A percentile compares a stretch with the other conserved stretches of the same genome.
Conservation (phyloP, 1,139 yeast species). For the Geotrichum phurueaensis region DNA sequence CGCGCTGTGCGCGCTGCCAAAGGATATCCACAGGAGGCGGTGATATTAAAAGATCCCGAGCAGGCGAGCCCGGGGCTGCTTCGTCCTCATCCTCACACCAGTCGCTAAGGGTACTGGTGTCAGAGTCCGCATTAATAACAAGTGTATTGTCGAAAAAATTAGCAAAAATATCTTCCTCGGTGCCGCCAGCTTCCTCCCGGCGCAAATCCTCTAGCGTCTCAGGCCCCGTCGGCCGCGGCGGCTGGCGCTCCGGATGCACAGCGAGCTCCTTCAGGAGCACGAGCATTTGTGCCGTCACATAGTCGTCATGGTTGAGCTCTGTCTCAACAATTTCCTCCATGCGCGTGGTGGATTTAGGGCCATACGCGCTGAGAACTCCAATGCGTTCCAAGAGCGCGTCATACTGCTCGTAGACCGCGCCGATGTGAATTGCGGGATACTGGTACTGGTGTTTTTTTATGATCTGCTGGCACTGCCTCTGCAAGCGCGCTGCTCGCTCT, state of each 20-base stretch:
- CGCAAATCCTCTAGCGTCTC: background rate
- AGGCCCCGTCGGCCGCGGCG: background rate
- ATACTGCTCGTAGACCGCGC: background rate
- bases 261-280: conserved; percentile 9
- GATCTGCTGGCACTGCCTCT: background rate
- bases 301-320: conserved; percentile 23
- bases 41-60: background rate
- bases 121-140: conserved; percentile 2
- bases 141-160: background rate
- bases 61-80: conserved; percentile 2
- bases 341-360: background rate
- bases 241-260: conserved; percentile 2
- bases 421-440: background rate
- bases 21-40: background rate
- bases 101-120: background rate
- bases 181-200: background rate
- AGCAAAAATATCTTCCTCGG: background rate
- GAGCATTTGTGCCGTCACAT: conserved; percentile 12
- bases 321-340: background rate
- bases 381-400: background rate
- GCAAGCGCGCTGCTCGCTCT: background rate
- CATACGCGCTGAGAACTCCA: conserved; percentile 26
- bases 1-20: background rate
- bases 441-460: background rate
- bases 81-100: conserved; percentile 5